Conservation (phyloP, 108 stramenopile genomes). For the Cyclotella sp. region DNA sequence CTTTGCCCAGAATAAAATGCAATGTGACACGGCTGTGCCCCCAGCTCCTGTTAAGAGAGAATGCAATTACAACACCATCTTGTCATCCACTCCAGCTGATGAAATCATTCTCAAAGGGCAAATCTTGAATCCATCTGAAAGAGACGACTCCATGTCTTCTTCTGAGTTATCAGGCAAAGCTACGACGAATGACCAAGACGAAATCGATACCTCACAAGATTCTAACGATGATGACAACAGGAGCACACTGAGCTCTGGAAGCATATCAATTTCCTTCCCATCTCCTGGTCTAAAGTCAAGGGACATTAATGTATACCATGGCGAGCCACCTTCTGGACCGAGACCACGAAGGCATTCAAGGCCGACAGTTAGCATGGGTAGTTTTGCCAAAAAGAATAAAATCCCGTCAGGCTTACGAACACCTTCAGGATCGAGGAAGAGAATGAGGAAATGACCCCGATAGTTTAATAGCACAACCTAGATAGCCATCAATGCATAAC, state of each 20-base stretch:
- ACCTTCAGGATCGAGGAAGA: conserved; percentile 22
- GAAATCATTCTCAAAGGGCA: conserved; percentile 46
- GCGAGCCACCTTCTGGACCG: not conserved
- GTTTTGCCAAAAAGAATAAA: conserved; percentile 16
- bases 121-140: conserved; percentile 16
- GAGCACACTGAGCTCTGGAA: conserved; percentile 38
- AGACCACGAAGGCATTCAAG: conserved; percentile 13
- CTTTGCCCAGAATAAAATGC: conserved; percentile 48
- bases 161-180: conserved; percentile 3
- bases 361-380: not conserved
- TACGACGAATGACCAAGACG: not conserved
- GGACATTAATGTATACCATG: conserved; percentile 15
- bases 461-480: not conserved
- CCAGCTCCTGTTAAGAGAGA: conserved; percentile 34
- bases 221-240: conserved; percentile 40
- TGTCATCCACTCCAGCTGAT: conserved; percentile 60
- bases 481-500: conserved; percentile 12
- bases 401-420: conserved; percentile 7
- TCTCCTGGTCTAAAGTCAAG: conserved; percentile 24
- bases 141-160: conserved; percentile 4
- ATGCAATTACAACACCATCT: conserved; percentile 35
- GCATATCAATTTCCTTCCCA: conserved; percentile 18
- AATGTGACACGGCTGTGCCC: conserved; percentile 48
- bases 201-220: conserved; percentile 33
- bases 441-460: conserved; percentile 16